Conservation (phyloP, 139 green algal genomes). For the Parachlorella kessleri region DNA sequence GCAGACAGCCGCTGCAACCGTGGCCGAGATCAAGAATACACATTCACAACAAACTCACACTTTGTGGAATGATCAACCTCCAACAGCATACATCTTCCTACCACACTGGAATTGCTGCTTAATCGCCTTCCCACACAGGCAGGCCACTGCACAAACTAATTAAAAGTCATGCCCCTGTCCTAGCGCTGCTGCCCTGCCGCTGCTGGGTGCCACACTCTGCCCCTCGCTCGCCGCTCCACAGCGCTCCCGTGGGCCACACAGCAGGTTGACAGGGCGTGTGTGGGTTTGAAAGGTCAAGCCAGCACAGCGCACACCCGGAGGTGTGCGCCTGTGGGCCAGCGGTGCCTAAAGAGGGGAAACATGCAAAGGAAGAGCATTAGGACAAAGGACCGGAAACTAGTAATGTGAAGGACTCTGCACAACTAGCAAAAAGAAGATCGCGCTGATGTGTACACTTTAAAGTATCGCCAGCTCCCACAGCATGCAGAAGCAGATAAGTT, state of each 20-base stretch:
- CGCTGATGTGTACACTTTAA: no score
- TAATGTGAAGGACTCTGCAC: no score
- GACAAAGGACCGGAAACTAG: not conserved
- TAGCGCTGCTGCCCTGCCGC: not conserved
- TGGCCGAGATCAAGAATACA: no score
- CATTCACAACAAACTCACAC: not conserved
- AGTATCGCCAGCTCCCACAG: no score
- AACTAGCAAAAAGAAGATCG: no score
- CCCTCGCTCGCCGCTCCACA: not conserved
- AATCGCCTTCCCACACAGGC: not conserved
- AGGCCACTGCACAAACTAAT: not conserved
- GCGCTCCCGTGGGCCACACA: not conserved
- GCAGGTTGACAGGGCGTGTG: not conserved
- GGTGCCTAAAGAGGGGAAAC: not conserved
- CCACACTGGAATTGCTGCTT: no score
- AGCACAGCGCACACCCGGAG: not conserved
- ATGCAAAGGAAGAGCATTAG: not conserved
- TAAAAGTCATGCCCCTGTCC: not conserved
- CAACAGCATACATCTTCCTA: not conserved
- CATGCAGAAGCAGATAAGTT: no score
- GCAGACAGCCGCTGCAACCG: no score
- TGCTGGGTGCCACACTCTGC: not conserved
- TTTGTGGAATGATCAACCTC: not conserved
- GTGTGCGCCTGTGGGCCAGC: not conserved
- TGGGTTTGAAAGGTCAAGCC: not conserved